These are phyloP conservation scores for Pisolithus albus DNA, from an alignment of 768 basidiomycete species.

Conservation along the genomic window DNA sequence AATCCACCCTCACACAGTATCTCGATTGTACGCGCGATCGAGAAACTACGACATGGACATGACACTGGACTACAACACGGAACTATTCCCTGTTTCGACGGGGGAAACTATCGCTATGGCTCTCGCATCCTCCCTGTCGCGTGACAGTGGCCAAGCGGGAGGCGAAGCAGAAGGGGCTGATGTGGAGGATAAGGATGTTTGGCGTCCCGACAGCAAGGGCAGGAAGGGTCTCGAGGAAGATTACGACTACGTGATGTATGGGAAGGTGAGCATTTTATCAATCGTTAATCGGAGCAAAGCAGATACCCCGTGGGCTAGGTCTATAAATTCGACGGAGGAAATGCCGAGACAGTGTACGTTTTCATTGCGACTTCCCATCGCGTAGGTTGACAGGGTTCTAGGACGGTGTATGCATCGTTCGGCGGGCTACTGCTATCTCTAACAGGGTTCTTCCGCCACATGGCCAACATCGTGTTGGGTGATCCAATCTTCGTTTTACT, in stretches of 20 bases:
- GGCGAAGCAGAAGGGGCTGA: constrained; percentile 45
- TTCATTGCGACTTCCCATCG: constrained; percentile 1
- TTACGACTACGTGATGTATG: constrained; percentile 99
- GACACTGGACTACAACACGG: constrained; percentile 90
- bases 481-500: constrained; percentile 89
- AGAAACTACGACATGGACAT: constrained; percentile 90
- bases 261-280: constrained; percentile 55
- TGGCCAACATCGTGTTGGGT: constrained; percentile 87
- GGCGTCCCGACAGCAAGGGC: constrained; percentile 82
- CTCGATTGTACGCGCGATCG: constrained; percentile 82
- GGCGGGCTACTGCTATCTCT: constrained; percentile 94
- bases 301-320: constrained; percentile 45
- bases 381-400: constrained; percentile 31
- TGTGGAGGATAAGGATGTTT: constrained; percentile 67
- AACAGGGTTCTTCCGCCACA: constrained; percentile 86
- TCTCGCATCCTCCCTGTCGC: constrained; percentile 72
- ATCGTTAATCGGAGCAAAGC: constrained; percentile 1
- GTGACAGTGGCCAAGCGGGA: constrained; percentile 39
- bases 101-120: constrained; percentile 79
- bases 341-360: constrained; percentile 80
- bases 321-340: constrained; percentile 91
- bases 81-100: constrained; percentile 69
- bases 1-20: constrained; percentile 50
- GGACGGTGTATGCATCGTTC: constrained; percentile 94
- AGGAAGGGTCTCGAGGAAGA: constrained; percentile 83